Evolutionary conservation across 2,329 filamentous ascomycete species (phyloP), one percentile per base, ranked within the genome.

Genomic region (Penicillium concentricum): DNA sequence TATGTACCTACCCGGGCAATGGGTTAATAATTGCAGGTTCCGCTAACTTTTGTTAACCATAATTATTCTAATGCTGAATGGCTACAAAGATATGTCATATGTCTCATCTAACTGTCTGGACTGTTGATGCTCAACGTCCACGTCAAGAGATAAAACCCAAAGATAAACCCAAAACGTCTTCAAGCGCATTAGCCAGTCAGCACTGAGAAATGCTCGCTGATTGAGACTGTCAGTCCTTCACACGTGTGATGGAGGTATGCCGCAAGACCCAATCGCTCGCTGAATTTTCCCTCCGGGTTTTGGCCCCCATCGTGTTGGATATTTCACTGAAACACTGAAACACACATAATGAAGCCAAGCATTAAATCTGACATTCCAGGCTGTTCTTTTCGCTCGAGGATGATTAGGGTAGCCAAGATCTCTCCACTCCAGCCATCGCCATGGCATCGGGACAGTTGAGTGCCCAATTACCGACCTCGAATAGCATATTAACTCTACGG

Each of bases 391-490:
- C 9, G 13, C 13, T 35, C 5, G 26, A 51, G 48, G 59, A 57
- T 48, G 37, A 58, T 44, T 57, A 59, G 48, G 39, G 54, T 57
- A 24, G 28, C 37, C 38, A 44, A 47, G 44, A 48, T 18, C 13
- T 41, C 51, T 32, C 38, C 58, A 52, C 51, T 28, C 22, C 46
- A 41, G 54, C 60, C 49, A 42, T 65, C 48, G 57, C 49, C 54
- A 54, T 45, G 55, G 56, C 15, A 39, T 35, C 43, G 58, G 60
- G 46, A 59, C 39, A 47, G 30, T 47, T 43, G 42, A 7, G 10
- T 41, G 20, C 5, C 48, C 39, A 22, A 24, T 41, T 30, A 41
- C 10, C 8, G 41, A 26, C 4, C 26, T 22, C 24, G n/a, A 6
- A 20, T 43, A 10, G 37, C 7, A 22, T 32, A 20, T 49, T 34